Evolutionary conservation across 371 early-diverging fungal genomes (phyloP).

Genomic region (Rhizopus sp.): DNA sequence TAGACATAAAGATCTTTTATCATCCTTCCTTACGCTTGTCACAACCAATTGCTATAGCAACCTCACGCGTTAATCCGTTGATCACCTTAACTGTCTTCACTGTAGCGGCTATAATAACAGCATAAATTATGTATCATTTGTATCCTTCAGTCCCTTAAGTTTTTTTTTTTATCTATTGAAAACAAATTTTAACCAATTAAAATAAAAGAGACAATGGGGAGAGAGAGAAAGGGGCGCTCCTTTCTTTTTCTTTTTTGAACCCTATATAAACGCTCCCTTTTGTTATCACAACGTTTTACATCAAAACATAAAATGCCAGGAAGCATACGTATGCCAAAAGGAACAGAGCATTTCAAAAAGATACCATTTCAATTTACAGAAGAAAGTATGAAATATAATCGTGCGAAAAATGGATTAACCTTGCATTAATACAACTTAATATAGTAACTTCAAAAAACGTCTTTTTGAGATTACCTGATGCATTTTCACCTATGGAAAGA

Average conservation of each 20-base stretch:
- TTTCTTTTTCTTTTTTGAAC: neutral
- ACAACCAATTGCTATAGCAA: too few species aligned
- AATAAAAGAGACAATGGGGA: neutral
- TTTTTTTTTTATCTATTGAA: too few species aligned
- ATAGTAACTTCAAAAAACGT: slow-evolving; percentile 46
- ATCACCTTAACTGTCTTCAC: too few species aligned
- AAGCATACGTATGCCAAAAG: slow-evolving; percentile 23
- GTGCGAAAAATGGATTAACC: neutral
- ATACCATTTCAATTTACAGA: slow-evolving; percentile 45
- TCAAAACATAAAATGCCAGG: slow-evolving; percentile 5
- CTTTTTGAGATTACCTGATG: slow-evolving; percentile 38
- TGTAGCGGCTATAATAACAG: too few species aligned
- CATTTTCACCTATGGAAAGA: slow-evolving; percentile 44
- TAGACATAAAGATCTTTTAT: too few species aligned
- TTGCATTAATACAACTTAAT: neutral
- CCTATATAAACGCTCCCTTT: neutral
- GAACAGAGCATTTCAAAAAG: slow-evolving; percentile 28
- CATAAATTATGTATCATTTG: too few species aligned
- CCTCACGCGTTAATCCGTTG: too few species aligned
- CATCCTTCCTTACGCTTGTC: too few species aligned
- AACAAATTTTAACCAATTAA: too few species aligned
- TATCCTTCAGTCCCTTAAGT: too few species aligned
- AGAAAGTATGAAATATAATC: slow-evolving; percentile 31
- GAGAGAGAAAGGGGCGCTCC: slow-evolving; percentile 1
- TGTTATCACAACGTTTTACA: neutral